phyloP scores from a whole-genome alignment of 257 asterid genomes.

The Phtheirospermum japonicum region DNA sequence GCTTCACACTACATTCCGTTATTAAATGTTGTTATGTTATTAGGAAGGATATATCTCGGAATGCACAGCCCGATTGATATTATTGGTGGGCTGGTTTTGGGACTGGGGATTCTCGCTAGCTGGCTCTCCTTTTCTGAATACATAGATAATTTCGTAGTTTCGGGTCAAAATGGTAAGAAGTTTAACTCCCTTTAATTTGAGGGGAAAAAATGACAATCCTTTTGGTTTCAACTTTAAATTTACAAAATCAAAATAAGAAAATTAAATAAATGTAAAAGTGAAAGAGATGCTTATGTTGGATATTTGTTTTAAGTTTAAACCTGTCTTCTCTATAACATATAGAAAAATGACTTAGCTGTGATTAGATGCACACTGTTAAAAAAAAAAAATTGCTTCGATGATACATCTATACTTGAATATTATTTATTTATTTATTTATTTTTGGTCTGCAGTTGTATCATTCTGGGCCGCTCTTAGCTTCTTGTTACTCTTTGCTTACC shows the following conservation, averaged over 20 bases:
- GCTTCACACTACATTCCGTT: slow-evolving; percentile 3
- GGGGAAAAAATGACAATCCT: background rate
- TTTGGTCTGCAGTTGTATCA: slow-evolving; percentile 65
- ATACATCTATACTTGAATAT: slow-evolving; percentile 1
- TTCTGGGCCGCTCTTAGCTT: slow-evolving; percentile 85
- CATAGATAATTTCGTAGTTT: slow-evolving; percentile 63
- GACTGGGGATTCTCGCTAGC: slow-evolving; percentile 61
- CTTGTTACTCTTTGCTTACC: slow-evolving; percentile 92
- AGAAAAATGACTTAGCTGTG: background rate
- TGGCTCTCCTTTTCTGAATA: slow-evolving; percentile 69
- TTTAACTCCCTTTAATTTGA: slow-evolving; percentile 10
- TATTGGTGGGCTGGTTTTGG: slow-evolving; percentile 69
- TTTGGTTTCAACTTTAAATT: slow-evolving; percentile 2
- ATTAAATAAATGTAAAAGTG: background rate
- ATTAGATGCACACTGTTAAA: background rate
- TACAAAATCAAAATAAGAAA: background rate
- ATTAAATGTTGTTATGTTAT: slow-evolving; percentile 20
- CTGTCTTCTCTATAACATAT: background rate
- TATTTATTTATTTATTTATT: too few species aligned
- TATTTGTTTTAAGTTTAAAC: background rate
- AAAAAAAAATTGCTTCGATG: background rate
- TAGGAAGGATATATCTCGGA: slow-evolving; percentile 93
- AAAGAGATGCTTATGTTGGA: background rate
- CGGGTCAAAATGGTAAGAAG: slow-evolving; percentile 73
- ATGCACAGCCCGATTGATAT: slow-evolving; percentile 93